These are phyloP conservation scores for Selenicereus undatus DNA, from an alignment of 148 eudicot species.

Conservation along the genomic window DNA sequence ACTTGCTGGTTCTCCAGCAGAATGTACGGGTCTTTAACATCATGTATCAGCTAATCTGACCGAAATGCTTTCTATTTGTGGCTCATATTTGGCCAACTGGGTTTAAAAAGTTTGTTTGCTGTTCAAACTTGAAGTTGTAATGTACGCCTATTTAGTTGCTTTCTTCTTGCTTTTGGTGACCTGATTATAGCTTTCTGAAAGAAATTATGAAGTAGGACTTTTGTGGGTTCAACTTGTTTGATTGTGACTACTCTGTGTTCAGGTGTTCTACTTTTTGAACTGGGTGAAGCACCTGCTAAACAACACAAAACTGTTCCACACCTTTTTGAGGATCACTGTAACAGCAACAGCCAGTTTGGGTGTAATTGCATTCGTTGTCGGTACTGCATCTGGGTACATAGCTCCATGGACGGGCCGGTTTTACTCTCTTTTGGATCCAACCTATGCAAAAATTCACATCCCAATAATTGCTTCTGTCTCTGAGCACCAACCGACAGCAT, in stretches of 20 bases:
- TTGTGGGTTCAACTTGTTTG: not conserved
- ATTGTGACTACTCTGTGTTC: conserved; percentile 21
- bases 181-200: not conserved
- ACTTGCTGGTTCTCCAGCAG: not conserved
- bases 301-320: conserved; percentile 75
- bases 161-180: not conserved
- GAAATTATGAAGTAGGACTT: not conserved
- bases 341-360: conserved; percentile 69
- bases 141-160: not conserved
- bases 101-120: not conserved
- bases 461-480: conserved; percentile 98
- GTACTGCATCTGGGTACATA: conserved; percentile 93
- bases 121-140: not conserved
- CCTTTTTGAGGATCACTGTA: conserved; percentile 85
- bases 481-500: conserved; percentile 98
- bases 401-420: conserved; percentile 99
- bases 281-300: conserved; percentile 87
- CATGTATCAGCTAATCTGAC: not conserved
- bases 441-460: conserved; percentile 95
- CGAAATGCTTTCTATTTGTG: no score
- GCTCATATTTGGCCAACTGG: not conserved
- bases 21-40: not conserved
- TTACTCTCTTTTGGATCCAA: conserved; percentile 96
- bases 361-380: conserved; percentile 83
- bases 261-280: conserved; percentile 92